phyloP scores from a whole-genome alignment of 768 basidiomycete genomes.

The Coprinellus micaceus region DNA sequence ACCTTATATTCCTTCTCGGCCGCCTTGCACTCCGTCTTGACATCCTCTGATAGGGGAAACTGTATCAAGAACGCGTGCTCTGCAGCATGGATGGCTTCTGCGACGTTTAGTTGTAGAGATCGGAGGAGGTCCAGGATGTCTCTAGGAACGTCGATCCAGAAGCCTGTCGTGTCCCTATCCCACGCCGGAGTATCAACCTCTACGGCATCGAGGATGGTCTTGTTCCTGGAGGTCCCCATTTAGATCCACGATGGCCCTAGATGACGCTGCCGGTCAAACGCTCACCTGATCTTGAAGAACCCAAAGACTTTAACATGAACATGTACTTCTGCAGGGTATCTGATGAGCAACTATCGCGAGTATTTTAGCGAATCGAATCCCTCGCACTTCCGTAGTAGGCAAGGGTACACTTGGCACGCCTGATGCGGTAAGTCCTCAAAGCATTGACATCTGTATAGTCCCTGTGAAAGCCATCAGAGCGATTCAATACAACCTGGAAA shows the following conservation, averaged over 20 bases:
- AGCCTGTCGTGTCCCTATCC: conserved; percentile 67
- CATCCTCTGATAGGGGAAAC: conserved; percentile 63
- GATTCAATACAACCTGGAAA: too few species aligned
- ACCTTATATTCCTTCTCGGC: conserved; percentile 68
- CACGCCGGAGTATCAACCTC: conserved; percentile 77
- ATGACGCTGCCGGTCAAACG: too few species aligned
- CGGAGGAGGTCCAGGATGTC: conserved; percentile 49
- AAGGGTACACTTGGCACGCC: conserved; percentile 54
- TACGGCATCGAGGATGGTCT: conserved; percentile 68
- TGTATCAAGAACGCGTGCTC: conserved; percentile 80
- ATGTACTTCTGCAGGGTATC: conserved; percentile 46
- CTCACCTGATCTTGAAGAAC: conserved; percentile 78
- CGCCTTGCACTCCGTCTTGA: conserved; percentile 82
- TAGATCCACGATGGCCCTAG: too few species aligned
- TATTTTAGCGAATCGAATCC: background rate
- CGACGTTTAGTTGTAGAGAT: conserved; percentile 55
- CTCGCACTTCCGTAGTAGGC: conserved; percentile 73
- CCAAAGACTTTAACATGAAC: conserved; percentile 73
- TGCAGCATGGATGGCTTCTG: conserved; percentile 83
- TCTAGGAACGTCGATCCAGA: conserved; percentile 75
- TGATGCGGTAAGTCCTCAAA: conserved; percentile 69
- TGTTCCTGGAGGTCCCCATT: conserved; percentile 47
- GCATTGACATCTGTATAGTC: conserved; percentile 82
- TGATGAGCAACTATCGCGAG: background rate
- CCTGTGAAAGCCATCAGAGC: conserved; percentile 28